A percentile compares a stretch with the other conserved stretches of the same genome.
phyloP scores from a whole-genome alignment of 306 rosid species.

The Carpinus fangiana region DNA sequence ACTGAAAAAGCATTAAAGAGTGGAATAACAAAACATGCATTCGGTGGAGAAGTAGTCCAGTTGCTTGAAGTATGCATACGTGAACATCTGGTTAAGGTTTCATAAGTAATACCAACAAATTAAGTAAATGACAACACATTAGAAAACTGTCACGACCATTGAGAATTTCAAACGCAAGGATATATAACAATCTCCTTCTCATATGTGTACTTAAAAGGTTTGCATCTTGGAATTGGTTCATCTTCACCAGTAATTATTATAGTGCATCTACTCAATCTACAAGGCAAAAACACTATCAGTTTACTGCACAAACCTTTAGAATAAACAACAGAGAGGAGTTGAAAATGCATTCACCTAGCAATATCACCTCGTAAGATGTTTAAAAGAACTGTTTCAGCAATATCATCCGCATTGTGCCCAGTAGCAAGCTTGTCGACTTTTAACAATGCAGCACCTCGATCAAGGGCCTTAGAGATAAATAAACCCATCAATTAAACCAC shows the following conservation, averaged over 20 bases:
- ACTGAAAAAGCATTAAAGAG: neutral
- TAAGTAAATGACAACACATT: neutral
- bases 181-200: constrained; percentile 98
- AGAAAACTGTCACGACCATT: neutral
- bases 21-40: constrained; percentile 44
- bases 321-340: neutral
- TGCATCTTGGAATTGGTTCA: constrained; percentile 97
- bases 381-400: constrained; percentile 86
- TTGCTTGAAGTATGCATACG: constrained; percentile 94
- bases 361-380: constrained; percentile 88
- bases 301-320: neutral
- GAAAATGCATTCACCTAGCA: constrained; percentile 56
- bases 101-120: constrained; percentile 17
- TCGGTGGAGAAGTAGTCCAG: constrained; percentile 97
- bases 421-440: constrained; percentile 90
- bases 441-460: constrained; percentile 83
- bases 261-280: constrained; percentile 82
- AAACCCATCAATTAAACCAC: constrained; percentile 5
- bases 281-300: constrained; percentile 12
- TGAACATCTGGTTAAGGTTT: constrained; percentile 57
- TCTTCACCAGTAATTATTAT: constrained; percentile 90
- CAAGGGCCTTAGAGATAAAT: constrained; percentile 65
- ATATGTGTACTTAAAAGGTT: constrained; percentile 89
- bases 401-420: constrained; percentile 93
- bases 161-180: constrained; percentile 46